Conservation (phyloP, 2,329 filamentous ascomycete species). For the Talaromyces albobiverticillius region DNA sequence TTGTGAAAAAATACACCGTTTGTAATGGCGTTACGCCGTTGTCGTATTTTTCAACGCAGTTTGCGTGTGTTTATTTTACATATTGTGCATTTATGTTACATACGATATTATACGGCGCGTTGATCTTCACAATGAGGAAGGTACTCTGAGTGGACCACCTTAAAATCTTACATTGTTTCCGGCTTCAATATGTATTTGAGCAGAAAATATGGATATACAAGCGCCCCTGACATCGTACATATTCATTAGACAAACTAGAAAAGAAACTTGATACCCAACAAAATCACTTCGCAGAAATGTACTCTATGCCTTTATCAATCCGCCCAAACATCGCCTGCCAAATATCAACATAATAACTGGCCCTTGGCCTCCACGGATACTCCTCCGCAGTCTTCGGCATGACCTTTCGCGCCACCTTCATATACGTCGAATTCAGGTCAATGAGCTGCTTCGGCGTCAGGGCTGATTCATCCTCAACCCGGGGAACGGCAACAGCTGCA, state of each 20-base stretch:
- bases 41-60: neutral
- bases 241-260: no score
- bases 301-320: conserved; percentile 33
- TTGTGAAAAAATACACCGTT: neutral
- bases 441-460: conserved; percentile 22
- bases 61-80: neutral
- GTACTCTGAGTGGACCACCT: no score
- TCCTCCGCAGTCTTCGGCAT: conserved; percentile 39
- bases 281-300: conserved; percentile 9
- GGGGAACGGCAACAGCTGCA: conserved; percentile 26
- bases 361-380: conserved; percentile 39
- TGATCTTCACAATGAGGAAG: no score
- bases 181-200: no score
- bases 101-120: neutral
- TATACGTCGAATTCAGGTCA: conserved; percentile 41
- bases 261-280: neutral
- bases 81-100: neutral
- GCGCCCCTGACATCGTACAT: no score
- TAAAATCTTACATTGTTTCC: no score
- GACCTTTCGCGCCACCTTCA: conserved; percentile 30
- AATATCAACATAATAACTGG: conserved; percentile 38
- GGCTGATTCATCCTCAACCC: conserved; percentile 25
- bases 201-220: no score
- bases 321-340: conserved; percentile 37
- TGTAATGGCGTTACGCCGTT: neutral